Base-by-base conservation (phyloP, 257 asterid species). In the Ilex aquifolium region DNA sequence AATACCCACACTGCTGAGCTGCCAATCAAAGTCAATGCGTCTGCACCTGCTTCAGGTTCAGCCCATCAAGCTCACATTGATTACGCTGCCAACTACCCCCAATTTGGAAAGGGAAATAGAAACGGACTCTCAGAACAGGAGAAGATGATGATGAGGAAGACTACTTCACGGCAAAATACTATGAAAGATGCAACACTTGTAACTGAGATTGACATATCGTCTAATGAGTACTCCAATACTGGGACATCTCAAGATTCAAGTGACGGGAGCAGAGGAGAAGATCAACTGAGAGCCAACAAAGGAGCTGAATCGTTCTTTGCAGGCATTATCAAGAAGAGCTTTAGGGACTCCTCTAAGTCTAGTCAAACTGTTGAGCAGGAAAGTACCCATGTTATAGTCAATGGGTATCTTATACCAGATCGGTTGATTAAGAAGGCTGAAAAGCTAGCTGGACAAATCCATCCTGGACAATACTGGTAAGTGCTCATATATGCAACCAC, bases 381-480 rank as follows among this genome's bases (percentile, higher is more conserved):
- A 62, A 77, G 58, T 32, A 67, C 75, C 15, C 81, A 63, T 62
- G 88, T 82, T 65, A 85, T 91, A 8, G 85, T 92, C 55, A 92
- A 89, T 44, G 99, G 97, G 68, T 83, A 83, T 79, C 71, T 74
- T 48, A 79, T 92, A 66, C 67, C 84, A 3, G 79, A 72, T 48
- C 74, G 80, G 51, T 64, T 87, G 72, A 54, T 89, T 44, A 85
- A 74, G 74, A 92, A 78, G 77, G 99, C 99, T 32, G 88, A 85
- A 69, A 82, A 76, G 62, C 56, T 79, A 49, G 95, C 97, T 40
- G 99, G 99, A 61, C 79, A 82, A 6, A 84, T 92, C 65, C 83
- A 74, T 21, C 90, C 96, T 32, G 99, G 99, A 62, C 72, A 89
- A 75, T 92, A 89, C 78, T 92, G 99, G 99, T 92, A 77, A 60